A percentile compares a stretch with the other conserved stretches of the same genome.
Evolutionary conservation across 345 rosid genomes (phyloP).

Genomic region (Ricinus communis): DNA sequence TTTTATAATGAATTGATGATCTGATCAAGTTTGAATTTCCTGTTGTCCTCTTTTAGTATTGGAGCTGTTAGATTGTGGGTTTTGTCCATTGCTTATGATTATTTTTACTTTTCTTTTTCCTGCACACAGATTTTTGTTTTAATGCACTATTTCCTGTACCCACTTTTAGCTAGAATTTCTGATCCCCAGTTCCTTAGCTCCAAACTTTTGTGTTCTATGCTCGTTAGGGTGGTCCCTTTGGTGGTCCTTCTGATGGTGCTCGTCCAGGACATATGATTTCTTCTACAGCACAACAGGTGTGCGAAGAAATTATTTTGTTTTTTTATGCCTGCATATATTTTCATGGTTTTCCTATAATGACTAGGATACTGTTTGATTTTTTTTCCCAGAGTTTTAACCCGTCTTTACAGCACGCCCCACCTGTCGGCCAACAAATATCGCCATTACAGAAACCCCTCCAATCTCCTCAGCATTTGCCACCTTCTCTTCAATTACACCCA

Average conservation of each 20-base stretch:
- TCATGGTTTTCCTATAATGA: slow-evolving; percentile 9
- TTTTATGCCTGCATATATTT: slow-evolving; percentile 4
- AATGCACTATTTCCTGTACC: neutral
- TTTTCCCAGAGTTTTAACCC: slow-evolving; percentile 41
- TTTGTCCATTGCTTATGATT: neutral
- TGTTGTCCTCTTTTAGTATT: neutral
- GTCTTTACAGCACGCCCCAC: slow-evolving; percentile 45
- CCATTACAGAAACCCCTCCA: slow-evolving; percentile 58
- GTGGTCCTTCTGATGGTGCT: slow-evolving; percentile 57
- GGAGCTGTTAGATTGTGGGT: neutral
- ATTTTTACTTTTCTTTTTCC: neutral
- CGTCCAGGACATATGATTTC: slow-evolving; percentile 44
- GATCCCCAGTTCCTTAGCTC: neutral
- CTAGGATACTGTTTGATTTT: neutral
- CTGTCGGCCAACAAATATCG: slow-evolving; percentile 56
- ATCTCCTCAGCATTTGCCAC: slow-evolving; percentile 55
- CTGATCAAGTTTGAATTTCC: slow-evolving; percentile 2
- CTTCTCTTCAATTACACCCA: slow-evolving; percentile 49
- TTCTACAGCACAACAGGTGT: slow-evolving; percentile 53
- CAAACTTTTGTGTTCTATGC: slow-evolving; percentile 4
- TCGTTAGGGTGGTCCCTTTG: slow-evolving; percentile 47
- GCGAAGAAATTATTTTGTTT: slow-evolving; percentile 13
- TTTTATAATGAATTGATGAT: neutral
- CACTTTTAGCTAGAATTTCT: neutral
- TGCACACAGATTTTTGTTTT: slow-evolving; percentile 11